Percentiles rank a stretch among this genome's conserved stretches.
Conservation (phyloP, 2,329 filamentous ascomycete species). For the Neopestalotiopsis rosae region DNA sequence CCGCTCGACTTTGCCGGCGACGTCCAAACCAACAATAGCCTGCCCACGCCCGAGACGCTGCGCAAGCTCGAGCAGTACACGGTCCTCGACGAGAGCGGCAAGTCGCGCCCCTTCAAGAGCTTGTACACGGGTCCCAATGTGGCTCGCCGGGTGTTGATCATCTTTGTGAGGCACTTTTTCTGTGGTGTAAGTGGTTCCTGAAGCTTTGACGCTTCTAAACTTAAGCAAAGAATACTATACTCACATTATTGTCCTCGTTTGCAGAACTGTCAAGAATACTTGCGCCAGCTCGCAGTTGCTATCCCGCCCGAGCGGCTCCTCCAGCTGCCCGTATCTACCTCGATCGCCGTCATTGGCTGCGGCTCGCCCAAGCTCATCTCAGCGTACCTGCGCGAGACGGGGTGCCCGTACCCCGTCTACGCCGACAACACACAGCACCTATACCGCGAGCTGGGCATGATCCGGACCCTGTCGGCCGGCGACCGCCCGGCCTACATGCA, state of each 20-base stretch:
- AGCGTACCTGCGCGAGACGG: slow-evolving; percentile 66
- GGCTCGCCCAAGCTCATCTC: slow-evolving; percentile 72
- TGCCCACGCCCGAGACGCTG: slow-evolving; percentile 56
- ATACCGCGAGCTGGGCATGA: slow-evolving; percentile 73
- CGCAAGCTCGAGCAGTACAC: slow-evolving; percentile 58
- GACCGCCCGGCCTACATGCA: slow-evolving; percentile 67
- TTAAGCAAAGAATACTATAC: not conserved
- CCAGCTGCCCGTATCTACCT: slow-evolving; percentile 59
- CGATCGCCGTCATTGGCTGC: slow-evolving; percentile 74
- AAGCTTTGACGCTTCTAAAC: too few relatives aligned
- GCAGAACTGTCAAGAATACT: slow-evolving; percentile 77
- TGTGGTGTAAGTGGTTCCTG: slow-evolving; percentile 66
- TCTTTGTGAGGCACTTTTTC: slow-evolving; percentile 83
- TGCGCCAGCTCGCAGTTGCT: slow-evolving; percentile 64
- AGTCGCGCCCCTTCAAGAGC: slow-evolving; percentile 65
- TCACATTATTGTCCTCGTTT: not conserved
- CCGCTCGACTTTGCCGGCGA: slow-evolving; percentile 62
- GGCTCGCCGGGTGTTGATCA: slow-evolving; percentile 65
- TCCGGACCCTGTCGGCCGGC: slow-evolving; percentile 66
- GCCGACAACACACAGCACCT: slow-evolving; percentile 73
- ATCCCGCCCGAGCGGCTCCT: slow-evolving; percentile 59
- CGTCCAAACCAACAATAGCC: slow-evolving; percentile 58
- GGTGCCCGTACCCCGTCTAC: slow-evolving; percentile 76
- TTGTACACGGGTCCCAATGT: slow-evolving; percentile 63
- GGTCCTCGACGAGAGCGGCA: slow-evolving; percentile 67